Conservation (phyloP, 164 flowering plant species). For the Stephania cephalantha region DNA sequence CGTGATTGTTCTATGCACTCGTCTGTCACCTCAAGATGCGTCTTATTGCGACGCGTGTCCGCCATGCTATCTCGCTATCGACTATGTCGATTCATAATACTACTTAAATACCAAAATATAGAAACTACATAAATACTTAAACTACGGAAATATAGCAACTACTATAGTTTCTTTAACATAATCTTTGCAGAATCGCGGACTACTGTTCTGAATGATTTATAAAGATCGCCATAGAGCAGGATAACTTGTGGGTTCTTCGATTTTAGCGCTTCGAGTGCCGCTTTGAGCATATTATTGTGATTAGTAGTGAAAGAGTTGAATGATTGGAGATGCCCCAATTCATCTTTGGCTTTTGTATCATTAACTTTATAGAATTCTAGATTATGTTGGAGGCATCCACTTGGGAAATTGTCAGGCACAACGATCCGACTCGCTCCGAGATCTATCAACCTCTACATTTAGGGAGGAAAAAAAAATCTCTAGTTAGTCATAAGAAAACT, state of each 20-base stretch:
- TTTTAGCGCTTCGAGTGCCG: background rate
- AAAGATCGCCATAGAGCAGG: slow-evolving; percentile 1
- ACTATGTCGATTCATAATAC: too few relatives aligned
- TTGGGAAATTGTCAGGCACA: slow-evolving; percentile 1
- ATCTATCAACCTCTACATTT: slow-evolving; percentile 5
- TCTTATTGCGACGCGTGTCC: too few relatives aligned
- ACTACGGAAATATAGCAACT: too few relatives aligned
- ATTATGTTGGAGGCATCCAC: background rate
- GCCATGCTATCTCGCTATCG: too few relatives aligned
- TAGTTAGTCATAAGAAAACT: too few relatives aligned
- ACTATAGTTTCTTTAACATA: too few relatives aligned
- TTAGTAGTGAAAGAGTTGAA: background rate
- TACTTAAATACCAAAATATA: too few relatives aligned
- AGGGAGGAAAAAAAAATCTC: too few relatives aligned
- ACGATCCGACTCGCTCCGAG: slow-evolving; percentile 6
- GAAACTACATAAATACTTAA: too few relatives aligned
- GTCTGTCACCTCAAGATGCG: too few relatives aligned
- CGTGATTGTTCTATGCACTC: too few relatives aligned
- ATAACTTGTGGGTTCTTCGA: background rate
- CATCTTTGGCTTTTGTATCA: background rate
- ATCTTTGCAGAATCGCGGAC: background rate
- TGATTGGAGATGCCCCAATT: background rate
- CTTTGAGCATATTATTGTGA: background rate
- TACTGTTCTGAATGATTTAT: background rate
- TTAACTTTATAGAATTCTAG: background rate